Evolutionary conservation across 495 filamentous ascomycete species (phyloP).

Genomic region (Antarctomyces pellizariae): DNA sequence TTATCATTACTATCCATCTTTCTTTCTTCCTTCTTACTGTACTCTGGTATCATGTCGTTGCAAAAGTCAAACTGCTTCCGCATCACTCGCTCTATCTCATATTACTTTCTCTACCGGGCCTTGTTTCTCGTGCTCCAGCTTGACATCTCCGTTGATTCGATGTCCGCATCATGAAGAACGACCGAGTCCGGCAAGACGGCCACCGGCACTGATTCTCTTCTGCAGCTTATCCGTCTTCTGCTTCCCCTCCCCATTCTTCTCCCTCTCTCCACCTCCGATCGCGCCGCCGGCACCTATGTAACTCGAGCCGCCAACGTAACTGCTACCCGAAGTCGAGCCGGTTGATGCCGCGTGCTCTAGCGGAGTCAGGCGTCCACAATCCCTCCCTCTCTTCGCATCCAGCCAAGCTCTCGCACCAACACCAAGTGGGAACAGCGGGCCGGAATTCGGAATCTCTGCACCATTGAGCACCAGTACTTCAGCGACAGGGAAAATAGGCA

Average conservation of each 20-base stretch:
- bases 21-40: too few relatives aligned
- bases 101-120: too few relatives aligned
- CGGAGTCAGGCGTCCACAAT: too few relatives aligned
- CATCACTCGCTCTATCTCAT: too few relatives aligned
- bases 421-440: slow-evolving; percentile 57
- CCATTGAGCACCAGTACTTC: slow-evolving; percentile 90
- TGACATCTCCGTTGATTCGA: too few relatives aligned
- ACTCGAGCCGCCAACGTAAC: not conserved
- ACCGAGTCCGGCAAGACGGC: slow-evolving; percentile 32
- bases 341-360: slow-evolving; percentile 4
- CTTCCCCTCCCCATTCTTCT: slow-evolving; percentile 23
- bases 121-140: too few relatives aligned
- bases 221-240: slow-evolving; percentile 33
- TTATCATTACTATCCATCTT: too few relatives aligned
- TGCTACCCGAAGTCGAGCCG: too few relatives aligned
- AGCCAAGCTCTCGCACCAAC: slow-evolving; percentile 59
- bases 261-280: slow-evolving; percentile 4
- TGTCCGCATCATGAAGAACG: too few relatives aligned
- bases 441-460: slow-evolving; percentile 52
- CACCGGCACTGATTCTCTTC: slow-evolving; percentile 38
- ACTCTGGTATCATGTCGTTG: too few relatives aligned
- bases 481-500: slow-evolving; percentile 62
- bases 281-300: slow-evolving; percentile 4
- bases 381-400: slow-evolving; percentile 47
- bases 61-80: too few relatives aligned